Percentiles rank a stretch among this genome's conserved stretches.
Evolutionary conservation across 1,139 yeast genomes (phyloP).

Genomic region (Arxiozyma heterogenica): DNA sequence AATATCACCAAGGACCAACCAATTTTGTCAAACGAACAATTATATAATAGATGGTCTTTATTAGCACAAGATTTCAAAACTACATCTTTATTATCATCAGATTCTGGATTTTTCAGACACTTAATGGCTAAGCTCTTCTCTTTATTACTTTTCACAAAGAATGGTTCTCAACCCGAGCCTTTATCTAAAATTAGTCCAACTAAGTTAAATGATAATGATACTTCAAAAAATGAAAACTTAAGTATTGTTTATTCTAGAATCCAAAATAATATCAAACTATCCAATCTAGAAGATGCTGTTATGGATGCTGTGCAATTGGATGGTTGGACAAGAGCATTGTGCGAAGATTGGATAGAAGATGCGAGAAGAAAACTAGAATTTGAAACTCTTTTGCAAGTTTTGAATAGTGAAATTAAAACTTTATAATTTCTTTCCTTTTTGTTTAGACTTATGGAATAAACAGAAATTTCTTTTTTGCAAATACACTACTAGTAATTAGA

Average conservation of each 20-base stretch:
- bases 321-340: constrained; percentile 89
- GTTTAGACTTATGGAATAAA: neutral
- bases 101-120: constrained; percentile 93
- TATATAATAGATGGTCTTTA: constrained; percentile 61
- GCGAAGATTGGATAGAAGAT: constrained; percentile 84
- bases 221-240: constrained; percentile 59
- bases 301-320: constrained; percentile 83
- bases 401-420: constrained; percentile 35
- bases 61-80: constrained; percentile 82
- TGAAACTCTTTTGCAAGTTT: constrained; percentile 58
- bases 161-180: constrained; percentile 46
- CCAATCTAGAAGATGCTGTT: constrained; percentile 78
- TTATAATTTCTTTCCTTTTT: constrained; percentile 9
- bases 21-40: constrained; percentile 47
- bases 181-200: neutral
- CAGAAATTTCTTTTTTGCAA: too few relatives aligned
- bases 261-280: constrained; percentile 62
- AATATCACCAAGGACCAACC: constrained; percentile 13
- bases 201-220: neutral
- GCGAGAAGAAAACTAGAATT: constrained; percentile 85
- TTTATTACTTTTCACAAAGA: constrained; percentile 55
- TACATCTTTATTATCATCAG: constrained; percentile 82
- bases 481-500: too few relatives aligned
- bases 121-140: constrained; percentile 71
- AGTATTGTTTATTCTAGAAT: constrained; percentile 87